Percentiles rank a stretch among this genome's conserved stretches.
Conservation (phyloP, 202 grass and related monocot genomes). For the Bolboschoenoplectus hybrid region DNA sequence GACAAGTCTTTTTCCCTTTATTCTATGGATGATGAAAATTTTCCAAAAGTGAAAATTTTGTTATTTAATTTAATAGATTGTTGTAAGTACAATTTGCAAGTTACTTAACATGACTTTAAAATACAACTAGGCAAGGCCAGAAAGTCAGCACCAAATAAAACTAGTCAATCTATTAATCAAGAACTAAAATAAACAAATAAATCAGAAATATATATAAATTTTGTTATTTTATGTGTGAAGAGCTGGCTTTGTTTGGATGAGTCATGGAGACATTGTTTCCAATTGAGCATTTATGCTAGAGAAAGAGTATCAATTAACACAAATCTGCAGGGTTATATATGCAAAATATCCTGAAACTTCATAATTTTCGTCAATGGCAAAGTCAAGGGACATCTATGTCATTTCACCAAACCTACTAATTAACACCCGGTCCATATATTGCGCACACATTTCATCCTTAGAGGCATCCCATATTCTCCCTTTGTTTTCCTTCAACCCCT, state of each 20-base stretch:
- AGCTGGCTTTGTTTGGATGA: not conserved
- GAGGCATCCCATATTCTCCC: constrained; percentile 34
- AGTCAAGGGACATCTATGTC: constrained; percentile 36
- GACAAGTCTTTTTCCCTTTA: not conserved
- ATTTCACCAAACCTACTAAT: constrained; percentile 33
- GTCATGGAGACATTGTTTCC: not conserved
- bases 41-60: not conserved
- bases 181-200: constrained; percentile 2
- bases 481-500: constrained; percentile 12
- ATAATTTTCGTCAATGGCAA: not conserved
- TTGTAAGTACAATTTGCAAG: too few relatives aligned
- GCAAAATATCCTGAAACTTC: not conserved
- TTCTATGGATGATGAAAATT: not conserved
- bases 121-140: not conserved
- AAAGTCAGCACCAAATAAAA: not conserved
- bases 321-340: constrained; percentile 14
- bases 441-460: constrained; percentile 1
- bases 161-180: not conserved
- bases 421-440: constrained; percentile 35
- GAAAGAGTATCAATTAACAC: not conserved
- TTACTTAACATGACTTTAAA: not conserved
- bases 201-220: not conserved
- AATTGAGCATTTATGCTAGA: not conserved
- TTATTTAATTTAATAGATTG: not conserved
- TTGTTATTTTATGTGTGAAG: not conserved